phyloP scores from a whole-genome alignment of 2,329 filamentous ascomycete species.

The Teratosphaeria viscida region DNA sequence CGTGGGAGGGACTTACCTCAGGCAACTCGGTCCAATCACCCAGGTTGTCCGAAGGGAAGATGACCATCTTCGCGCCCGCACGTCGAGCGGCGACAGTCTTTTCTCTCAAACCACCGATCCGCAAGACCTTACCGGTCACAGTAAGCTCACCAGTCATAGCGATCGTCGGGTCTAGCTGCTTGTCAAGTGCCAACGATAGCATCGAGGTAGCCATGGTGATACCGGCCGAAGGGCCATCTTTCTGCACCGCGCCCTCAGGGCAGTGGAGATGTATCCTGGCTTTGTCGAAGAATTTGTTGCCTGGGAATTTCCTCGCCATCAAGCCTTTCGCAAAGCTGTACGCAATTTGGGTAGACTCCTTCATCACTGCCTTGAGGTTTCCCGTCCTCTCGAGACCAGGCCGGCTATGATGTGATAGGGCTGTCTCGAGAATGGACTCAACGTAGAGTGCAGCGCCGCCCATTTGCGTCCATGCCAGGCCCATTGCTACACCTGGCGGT shows the following conservation, averaged over 20 bases:
- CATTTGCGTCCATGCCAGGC: conserved; percentile 94
- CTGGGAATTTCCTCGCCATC: conserved; percentile 72
- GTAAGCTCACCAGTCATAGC: conserved; percentile 98
- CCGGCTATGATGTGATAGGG: conserved; percentile 61
- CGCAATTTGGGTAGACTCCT: conserved; percentile 88
- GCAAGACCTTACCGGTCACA: conserved; percentile 87
- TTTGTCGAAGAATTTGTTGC: conserved; percentile 93
- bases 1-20: conserved; percentile 54
- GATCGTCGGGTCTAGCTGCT: conserved; percentile 69
- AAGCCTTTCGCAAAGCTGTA: conserved; percentile 92
- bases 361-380: conserved; percentile 95
- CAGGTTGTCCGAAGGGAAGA: conserved; percentile 92
- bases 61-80: conserved; percentile 83
- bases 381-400: conserved; percentile 84
- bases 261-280: conserved; percentile 93
- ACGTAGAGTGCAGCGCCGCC: conserved; percentile 94
- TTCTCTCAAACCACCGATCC: conserved; percentile 87
- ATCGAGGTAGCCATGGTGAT: conserved; percentile 97
- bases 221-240: conserved; percentile 71
- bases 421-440: conserved; percentile 85
- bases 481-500: conserved; percentile 92
- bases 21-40: conserved; percentile 96
- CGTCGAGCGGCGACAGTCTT: conserved; percentile 93
- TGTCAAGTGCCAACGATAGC: conserved; percentile 72
- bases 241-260: conserved; percentile 88